Evolutionary conservation across 2,329 filamentous ascomycete species (phyloP).

Genomic region (Exophiala calicioides): DNA sequence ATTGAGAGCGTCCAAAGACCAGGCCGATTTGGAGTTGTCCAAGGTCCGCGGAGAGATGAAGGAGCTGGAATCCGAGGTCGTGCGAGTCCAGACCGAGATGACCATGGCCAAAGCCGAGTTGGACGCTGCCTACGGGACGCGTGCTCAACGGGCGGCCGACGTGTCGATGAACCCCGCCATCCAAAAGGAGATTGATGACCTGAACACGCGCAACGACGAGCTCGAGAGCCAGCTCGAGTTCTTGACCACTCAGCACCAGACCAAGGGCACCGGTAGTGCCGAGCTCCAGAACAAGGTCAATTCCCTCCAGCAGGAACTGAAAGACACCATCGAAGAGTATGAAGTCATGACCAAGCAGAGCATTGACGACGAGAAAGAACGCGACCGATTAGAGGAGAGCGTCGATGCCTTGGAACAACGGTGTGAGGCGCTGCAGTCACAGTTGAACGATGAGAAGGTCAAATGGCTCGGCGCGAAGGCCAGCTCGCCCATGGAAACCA

Average conservation of each 20-base stretch:
- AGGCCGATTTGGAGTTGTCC: slow-evolving; percentile 33
- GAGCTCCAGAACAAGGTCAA: slow-evolving; percentile 51
- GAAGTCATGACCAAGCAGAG: slow-evolving; percentile 69
- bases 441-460: slow-evolving; percentile 68
- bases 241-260: slow-evolving; percentile 39
- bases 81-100: slow-evolving; percentile 71
- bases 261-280: slow-evolving; percentile 32
- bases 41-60: slow-evolving; percentile 53
- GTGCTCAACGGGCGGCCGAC: slow-evolving; percentile 68
- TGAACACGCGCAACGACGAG: slow-evolving; percentile 51
- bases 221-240: slow-evolving; percentile 51
- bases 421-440: slow-evolving; percentile 63
- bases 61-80: slow-evolving; percentile 63
- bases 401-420: slow-evolving; percentile 66
- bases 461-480: slow-evolving; percentile 62
- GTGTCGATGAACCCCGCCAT: slow-evolving; percentile 58
- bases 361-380: slow-evolving; percentile 71
- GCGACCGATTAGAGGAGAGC: slow-evolving; percentile 62
- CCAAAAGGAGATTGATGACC: slow-evolving; percentile 60
- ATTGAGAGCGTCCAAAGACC: slow-evolving; percentile 14
- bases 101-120: slow-evolving; percentile 91
- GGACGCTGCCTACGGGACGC: slow-evolving; percentile 87
- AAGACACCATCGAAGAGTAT: slow-evolving; percentile 68
- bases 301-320: slow-evolving; percentile 64
- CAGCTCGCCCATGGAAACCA: slow-evolving; percentile 52